Base-by-base conservation (phyloP, 75 land plant species). In the Larix kaempferi region DNA sequence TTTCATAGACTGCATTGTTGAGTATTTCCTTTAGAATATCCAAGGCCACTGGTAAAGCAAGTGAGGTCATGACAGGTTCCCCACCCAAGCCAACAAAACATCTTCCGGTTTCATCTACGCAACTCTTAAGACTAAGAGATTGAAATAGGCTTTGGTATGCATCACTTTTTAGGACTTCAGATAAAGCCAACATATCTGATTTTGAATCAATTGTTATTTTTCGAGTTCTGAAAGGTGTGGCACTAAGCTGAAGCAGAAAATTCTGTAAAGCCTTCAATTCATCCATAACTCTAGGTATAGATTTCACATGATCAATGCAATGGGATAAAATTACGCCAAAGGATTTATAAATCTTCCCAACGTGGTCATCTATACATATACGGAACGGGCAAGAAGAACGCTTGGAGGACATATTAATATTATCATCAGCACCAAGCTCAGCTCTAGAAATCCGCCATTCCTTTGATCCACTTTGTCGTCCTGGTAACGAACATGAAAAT, bases 391-490 rank as follows among this genome's bases (percentile, higher is more conserved):
- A 89, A 16, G 76, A 60, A 79, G 77, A 69, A 76, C 41, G 62
- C 59, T 84, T 77, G 69, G 80, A 67, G 58, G 85, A 78, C 63
- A 26, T 26, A 27, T 78, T 49, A 49, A 26, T 26, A 19, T 19
- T 60, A 55, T 77, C 78, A 63, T 59, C 78, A 60, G 78, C 75
- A 57, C 90, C 92, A 76, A 86, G 35, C 76, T 97, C 99, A 21
- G 86, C 87, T 79, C 99, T 93, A 62, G 86, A 80, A 41, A 81
- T 80, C 35, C 99, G 87, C 98, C 99, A 97, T 76, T 89, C 92
- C 62, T 87, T 76, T 60, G 90, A 79, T 49, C 99, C 99, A 85
- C 96, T 97, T 85, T 87, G 94, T 65, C 99, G 81, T 79, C 98
- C 98, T 71, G 98, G 95, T 55, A 94, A 83, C 15, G 79, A 78